phyloP scores from a whole-genome alignment of 2,329 filamentous ascomycete genomes.

The Diaporthe australafricana region DNA sequence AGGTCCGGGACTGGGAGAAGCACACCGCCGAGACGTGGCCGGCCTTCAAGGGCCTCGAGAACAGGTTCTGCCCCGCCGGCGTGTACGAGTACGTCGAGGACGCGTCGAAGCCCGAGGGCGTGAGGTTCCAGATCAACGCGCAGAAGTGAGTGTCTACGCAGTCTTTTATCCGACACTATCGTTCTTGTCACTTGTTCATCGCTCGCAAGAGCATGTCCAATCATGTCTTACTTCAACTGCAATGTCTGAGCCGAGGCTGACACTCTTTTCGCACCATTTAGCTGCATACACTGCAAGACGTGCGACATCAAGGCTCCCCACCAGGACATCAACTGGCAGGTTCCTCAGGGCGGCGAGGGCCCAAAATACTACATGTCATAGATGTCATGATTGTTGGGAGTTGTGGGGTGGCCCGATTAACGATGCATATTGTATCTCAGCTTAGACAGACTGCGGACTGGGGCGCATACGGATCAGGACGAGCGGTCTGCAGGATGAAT shows the following conservation, averaged over 20 bases:
- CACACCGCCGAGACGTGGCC: conserved; percentile 88
- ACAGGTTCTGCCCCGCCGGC: conserved; percentile 95
- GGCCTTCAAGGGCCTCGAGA: conserved; percentile 91
- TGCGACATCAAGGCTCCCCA: conserved; percentile 98
- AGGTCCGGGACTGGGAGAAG: conserved; percentile 94
- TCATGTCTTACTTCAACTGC: neutral
- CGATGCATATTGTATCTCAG: neutral
- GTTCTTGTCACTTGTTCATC: neutral
- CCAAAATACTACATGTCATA: conserved; percentile 79
- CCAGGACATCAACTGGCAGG: conserved; percentile 98
- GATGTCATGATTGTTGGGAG: neutral
- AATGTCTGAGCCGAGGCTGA: conserved; percentile 7
- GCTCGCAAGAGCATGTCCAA: too few relatives aligned
- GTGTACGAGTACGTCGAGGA: conserved; percentile 99
- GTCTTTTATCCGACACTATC: too few relatives aligned
- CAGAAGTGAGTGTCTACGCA: conserved; percentile 81
- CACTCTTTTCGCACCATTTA: conserved; percentile 54
- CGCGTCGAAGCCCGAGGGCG: conserved; percentile 83
- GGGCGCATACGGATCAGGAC: neutral
- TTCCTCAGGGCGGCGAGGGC: conserved; percentile 89
- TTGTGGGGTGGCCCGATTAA: neutral
- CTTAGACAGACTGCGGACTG: neutral
- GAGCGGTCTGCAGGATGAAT: too few relatives aligned
- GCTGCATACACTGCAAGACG: conserved; percentile 99
- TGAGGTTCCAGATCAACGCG: conserved; percentile 96